These are phyloP conservation scores for Shiraia sp. DNA, from an alignment of 2,329 filamentous ascomycete genomes.

Conservation along the genomic window DNA sequence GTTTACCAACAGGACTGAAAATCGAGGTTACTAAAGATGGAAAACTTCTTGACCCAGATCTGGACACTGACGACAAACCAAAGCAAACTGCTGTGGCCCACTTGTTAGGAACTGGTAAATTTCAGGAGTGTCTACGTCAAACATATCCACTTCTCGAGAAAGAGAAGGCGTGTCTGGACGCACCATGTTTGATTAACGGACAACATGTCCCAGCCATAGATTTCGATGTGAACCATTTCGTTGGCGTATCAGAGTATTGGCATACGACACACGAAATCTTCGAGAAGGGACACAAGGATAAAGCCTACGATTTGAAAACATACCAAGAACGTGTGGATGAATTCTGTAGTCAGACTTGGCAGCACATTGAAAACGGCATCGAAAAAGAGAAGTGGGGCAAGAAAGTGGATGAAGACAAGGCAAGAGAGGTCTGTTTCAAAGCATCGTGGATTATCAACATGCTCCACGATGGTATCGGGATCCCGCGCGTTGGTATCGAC, in stretches of 20 bases:
- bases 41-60: slow-evolving; percentile 54
- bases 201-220: slow-evolving; percentile 94
- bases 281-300: slow-evolving; percentile 71
- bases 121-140: slow-evolving; percentile 78
- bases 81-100: slow-evolving; percentile 45
- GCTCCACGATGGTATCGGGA: slow-evolving; percentile 91
- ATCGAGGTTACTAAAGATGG: slow-evolving; percentile 77
- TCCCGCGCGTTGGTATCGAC: slow-evolving; percentile 83
- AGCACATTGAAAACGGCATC: slow-evolving; percentile 69
- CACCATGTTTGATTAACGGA: slow-evolving; percentile 87
- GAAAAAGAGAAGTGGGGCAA: slow-evolving; percentile 70
- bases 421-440: slow-evolving; percentile 93
- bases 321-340: slow-evolving; percentile 84
- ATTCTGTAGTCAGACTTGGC: slow-evolving; percentile 86
- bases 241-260: slow-evolving; percentile 98
- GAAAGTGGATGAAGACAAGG: slow-evolving; percentile 73
- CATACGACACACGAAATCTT: slow-evolving; percentile 97
- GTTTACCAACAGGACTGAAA: slow-evolving; percentile 77
- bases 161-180: slow-evolving; percentile 78
- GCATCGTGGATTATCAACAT: slow-evolving; percentile 98
- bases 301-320: slow-evolving; percentile 84
- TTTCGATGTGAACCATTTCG: slow-evolving; percentile 95
- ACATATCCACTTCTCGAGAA: slow-evolving; percentile 90
- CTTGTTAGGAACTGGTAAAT: slow-evolving; percentile 82
- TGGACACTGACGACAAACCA: slow-evolving; percentile 35